Evolutionary conservation across 768 basidiomycete species (phyloP).

Genomic region (Mycena chlorophos): DNA sequence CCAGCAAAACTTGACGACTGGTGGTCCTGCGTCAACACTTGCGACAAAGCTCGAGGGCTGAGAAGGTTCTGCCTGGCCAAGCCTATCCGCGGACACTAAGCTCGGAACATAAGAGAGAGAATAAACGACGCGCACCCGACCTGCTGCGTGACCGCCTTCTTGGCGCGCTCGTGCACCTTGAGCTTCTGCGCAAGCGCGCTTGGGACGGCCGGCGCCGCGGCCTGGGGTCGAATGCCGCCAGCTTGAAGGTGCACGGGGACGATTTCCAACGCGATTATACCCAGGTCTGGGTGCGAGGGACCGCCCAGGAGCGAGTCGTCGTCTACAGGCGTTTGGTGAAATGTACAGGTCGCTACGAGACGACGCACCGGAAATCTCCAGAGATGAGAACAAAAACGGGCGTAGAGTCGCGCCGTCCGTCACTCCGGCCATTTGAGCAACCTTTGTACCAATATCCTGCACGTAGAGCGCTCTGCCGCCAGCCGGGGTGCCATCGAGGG

Average conservation of each 20-base stretch:
- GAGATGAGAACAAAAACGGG: conserved; percentile 13
- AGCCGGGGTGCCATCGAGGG: not conserved
- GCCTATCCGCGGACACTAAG: not conserved
- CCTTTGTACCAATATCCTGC: not conserved
- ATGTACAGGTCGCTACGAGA: no score
- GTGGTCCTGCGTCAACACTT: not conserved
- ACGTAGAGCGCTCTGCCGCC: not conserved
- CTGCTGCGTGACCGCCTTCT: conserved; percentile 20
- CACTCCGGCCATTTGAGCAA: not conserved
- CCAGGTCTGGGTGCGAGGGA: not conserved
- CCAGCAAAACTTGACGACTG: conserved; percentile 5
- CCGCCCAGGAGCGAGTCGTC: not conserved
- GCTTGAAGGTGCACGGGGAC: not conserved
- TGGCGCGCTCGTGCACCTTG: conserved; percentile 12
- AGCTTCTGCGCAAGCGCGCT: conserved; percentile 11
- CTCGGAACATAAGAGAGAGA: not conserved
- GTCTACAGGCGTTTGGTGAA: no score
- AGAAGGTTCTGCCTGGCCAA: not conserved
- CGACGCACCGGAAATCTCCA: conserved; percentile 17
- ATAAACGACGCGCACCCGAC: conserved; percentile 1
- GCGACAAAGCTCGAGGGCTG: not conserved
- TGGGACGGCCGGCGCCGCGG: not conserved
- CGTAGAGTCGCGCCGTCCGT: not conserved
- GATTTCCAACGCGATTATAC: not conserved
- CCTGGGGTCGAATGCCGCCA: not conserved